Conservation (phyloP, 2,329 filamentous ascomycete species). For the Talaromyces islandicus region DNA sequence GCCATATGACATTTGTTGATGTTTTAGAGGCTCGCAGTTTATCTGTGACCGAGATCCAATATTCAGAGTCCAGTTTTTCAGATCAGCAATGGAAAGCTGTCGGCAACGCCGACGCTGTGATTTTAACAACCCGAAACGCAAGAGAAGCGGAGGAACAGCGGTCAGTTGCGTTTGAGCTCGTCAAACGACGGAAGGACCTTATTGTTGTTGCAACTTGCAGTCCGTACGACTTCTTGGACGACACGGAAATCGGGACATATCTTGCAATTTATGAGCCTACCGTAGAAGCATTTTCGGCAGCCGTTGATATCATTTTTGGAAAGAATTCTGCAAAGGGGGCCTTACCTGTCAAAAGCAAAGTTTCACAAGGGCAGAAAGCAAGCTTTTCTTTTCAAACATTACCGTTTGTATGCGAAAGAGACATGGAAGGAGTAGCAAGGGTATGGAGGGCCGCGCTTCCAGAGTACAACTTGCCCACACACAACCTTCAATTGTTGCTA, state of each 20-base stretch:
- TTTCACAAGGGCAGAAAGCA: conserved; percentile 4
- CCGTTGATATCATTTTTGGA: conserved; percentile 36
- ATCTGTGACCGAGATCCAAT: conserved; percentile 27
- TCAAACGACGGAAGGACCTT: conserved; percentile 22
- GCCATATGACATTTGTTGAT: conserved; percentile 26
- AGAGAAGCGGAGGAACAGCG: conserved; percentile 32
- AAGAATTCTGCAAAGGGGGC: conserved; percentile 20
- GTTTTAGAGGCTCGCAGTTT: conserved; percentile 21
- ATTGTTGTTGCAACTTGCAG: conserved; percentile 38
- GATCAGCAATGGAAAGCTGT: conserved; percentile 25
- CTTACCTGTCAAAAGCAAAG: conserved; percentile 25
- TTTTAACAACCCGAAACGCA: conserved; percentile 37
- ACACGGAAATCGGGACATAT: conserved; percentile 32
- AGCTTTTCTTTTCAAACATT: background rate
- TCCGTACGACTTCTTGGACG: conserved; percentile 41
- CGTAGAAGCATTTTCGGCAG: conserved; percentile 35
- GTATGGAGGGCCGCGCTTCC: conserved; percentile 34
- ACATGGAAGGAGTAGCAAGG: conserved; percentile 20
- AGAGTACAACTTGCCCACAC: conserved; percentile 25
- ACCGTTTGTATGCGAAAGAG: background rate
- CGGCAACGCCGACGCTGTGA: conserved; percentile 29
- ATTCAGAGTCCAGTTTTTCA: conserved; percentile 25
- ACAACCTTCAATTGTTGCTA: conserved; percentile 24
- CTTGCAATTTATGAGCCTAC: conserved; percentile 42
- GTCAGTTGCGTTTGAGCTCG: conserved; percentile 27